These are phyloP conservation scores for Tricholoma sp. DNA, from an alignment of 768 basidiomycete genomes.

Conservation along the genomic window DNA sequence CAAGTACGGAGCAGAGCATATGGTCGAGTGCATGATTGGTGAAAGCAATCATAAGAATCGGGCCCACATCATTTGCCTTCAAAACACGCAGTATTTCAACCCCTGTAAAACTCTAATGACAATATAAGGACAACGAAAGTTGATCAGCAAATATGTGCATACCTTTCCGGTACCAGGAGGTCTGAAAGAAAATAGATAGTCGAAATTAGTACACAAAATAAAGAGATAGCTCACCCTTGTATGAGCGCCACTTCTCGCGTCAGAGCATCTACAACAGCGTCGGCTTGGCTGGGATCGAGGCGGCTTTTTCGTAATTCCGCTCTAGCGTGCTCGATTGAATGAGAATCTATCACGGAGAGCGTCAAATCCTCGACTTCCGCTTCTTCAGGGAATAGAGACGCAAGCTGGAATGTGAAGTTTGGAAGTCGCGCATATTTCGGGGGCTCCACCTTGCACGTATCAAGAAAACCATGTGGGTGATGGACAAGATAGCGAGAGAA, in stretches of 20 bases:
- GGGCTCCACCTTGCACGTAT: constrained; percentile 32
- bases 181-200: constrained; percentile 25
- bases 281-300: constrained; percentile 67
- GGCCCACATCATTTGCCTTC: constrained; percentile 38
- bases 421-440: constrained; percentile 53
- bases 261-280: constrained; percentile 60
- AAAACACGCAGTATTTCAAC: constrained; percentile 66
- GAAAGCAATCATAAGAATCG: constrained; percentile 54
- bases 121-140: constrained; percentile 4
- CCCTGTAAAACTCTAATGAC: constrained; percentile 51
- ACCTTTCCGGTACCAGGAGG: constrained; percentile 82
- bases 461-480: constrained; percentile 29
- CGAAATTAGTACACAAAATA: background rate
- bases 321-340: constrained; percentile 44
- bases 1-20: constrained; percentile 59
- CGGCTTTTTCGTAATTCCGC: constrained; percentile 43
- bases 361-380: constrained; percentile 33
- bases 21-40: constrained; percentile 82
- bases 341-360: constrained; percentile 34
- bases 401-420: constrained; percentile 51
- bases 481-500: constrained; percentile 53
- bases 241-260: constrained; percentile 60
- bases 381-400: constrained; percentile 43
- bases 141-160: background rate
- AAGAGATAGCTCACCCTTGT: constrained; percentile 48